Percentiles rank a stretch among this genome's conserved stretches.
These are phyloP conservation scores for Aquilaria sinensis DNA, from an alignment of 345 rosid genomes.

Conservation along the genomic window DNA sequence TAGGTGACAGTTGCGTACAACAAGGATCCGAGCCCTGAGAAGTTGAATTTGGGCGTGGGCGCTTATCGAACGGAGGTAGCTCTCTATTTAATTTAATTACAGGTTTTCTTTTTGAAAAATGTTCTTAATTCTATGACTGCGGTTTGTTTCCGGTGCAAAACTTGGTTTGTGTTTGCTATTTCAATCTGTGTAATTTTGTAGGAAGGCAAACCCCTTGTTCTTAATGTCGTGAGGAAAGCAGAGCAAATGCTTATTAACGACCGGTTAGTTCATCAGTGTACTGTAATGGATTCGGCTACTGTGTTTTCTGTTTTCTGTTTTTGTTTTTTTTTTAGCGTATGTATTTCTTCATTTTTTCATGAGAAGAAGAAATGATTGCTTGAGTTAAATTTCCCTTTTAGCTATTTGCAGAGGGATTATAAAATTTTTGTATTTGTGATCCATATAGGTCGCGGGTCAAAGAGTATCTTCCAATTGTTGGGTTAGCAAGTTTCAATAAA, in stretches of 20 bases:
- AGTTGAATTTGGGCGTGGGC: conserved; percentile 93
- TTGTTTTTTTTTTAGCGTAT: too few species aligned
- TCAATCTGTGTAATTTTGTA: conserved; percentile 4
- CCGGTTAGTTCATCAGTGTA: conserved; percentile 26
- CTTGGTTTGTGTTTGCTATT: conserved; percentile 7
- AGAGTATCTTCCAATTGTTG: conserved; percentile 86
- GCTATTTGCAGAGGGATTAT: too few species aligned
- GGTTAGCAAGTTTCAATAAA: conserved; percentile 79
- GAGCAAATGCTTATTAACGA: conserved; percentile 72
- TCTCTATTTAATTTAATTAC: background rate
- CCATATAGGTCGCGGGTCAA: conserved; percentile 50
- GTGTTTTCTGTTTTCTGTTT: too few species aligned
- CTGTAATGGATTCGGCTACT: background rate
- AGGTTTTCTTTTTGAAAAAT: conserved; percentile 6
- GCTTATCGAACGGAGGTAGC: conserved; percentile 91
- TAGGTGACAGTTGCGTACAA: conserved; percentile 93
- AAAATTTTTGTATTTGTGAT: conserved; percentile 4
- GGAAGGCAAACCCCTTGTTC: conserved; percentile 84
- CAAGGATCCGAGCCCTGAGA: conserved; percentile 85
- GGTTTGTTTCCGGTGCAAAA: background rate
- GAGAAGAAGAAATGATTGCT: conserved; percentile 5
- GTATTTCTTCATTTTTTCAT: background rate
- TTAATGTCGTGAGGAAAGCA: conserved; percentile 68
- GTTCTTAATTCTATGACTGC: background rate
- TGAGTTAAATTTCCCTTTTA: background rate